These are phyloP conservation scores for Lentinus brumalis DNA, from an alignment of 768 basidiomycete genomes.

Conservation along the genomic window DNA sequence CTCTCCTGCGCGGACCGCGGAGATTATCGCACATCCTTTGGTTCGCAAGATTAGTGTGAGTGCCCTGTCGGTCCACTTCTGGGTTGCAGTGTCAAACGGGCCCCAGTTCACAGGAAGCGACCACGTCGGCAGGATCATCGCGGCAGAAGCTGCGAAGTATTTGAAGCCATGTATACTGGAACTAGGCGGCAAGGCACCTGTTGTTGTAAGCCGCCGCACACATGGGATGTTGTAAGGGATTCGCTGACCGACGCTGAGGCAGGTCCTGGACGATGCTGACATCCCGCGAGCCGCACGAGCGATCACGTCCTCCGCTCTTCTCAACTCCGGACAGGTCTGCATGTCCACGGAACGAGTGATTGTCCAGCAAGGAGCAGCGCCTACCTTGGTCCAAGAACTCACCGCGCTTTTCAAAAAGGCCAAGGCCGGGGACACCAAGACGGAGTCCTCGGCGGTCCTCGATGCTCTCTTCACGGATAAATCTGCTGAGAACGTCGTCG, in stretches of 20 bases:
- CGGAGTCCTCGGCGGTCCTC: slow-evolving; percentile 33
- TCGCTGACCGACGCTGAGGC: neutral
- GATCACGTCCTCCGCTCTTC: slow-evolving; percentile 45
- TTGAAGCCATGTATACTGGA: slow-evolving; percentile 59
- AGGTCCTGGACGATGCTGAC: slow-evolving; percentile 58
- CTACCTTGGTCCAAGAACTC: slow-evolving; percentile 39
- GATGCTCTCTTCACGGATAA: slow-evolving; percentile 45
- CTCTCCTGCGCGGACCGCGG: slow-evolving; percentile 45
- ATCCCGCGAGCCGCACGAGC: slow-evolving; percentile 53
- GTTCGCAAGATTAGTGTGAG: slow-evolving; percentile 56
- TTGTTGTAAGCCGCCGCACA: slow-evolving; percentile 40
- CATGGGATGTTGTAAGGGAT: too few species aligned
- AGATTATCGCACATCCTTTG: slow-evolving; percentile 56
- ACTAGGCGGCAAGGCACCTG: slow-evolving; percentile 56
- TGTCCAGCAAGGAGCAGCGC: slow-evolving; percentile 44
- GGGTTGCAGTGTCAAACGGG: neutral
- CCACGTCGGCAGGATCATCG: slow-evolving; percentile 53
- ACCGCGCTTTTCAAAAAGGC: slow-evolving; percentile 34
- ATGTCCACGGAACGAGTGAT: slow-evolving; percentile 64
- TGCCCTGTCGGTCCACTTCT: too few species aligned
- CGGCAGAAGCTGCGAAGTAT: slow-evolving; percentile 54
- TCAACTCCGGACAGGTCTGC: slow-evolving; percentile 57
- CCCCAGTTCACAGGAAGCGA: slow-evolving; percentile 58
- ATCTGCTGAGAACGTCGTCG: slow-evolving; percentile 48
- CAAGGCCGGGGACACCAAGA: slow-evolving; percentile 41